phyloP scores from a whole-genome alignment of 2,329 filamentous ascomycete genomes.

The Pseudogymnoascus sp. region DNA sequence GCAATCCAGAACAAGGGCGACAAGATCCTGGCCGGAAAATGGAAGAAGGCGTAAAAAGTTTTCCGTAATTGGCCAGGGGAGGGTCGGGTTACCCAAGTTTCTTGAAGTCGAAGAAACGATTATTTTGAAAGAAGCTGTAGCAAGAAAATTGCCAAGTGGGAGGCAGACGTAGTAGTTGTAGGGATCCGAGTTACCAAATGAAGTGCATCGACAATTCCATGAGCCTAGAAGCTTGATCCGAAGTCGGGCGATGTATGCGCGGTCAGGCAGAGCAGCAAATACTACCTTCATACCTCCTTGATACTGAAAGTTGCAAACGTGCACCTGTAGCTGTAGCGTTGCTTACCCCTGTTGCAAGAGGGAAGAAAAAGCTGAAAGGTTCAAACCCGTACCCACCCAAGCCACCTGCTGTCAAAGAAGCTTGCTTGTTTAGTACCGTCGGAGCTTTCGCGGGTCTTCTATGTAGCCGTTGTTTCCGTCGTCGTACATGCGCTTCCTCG shows the following conservation, averaged over 20 bases:
- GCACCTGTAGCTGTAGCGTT: constrained; percentile 17
- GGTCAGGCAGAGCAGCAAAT: constrained; percentile 20
- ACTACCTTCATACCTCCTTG: constrained; percentile 23
- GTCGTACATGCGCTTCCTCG: constrained; percentile 57
- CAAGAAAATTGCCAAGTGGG: background rate
- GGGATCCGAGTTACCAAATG: background rate
- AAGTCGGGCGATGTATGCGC: background rate
- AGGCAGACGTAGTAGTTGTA: constrained; percentile 10
- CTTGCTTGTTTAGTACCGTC: constrained; percentile 47
- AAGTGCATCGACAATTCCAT: background rate
- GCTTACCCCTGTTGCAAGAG: constrained; percentile 32
- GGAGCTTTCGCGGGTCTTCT: constrained; percentile 64
- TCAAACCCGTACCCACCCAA: constrained; percentile 40
- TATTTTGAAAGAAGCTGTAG: background rate
- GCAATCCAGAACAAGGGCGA: background rate
- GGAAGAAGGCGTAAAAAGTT: background rate
- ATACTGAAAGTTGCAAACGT: constrained; percentile 18
- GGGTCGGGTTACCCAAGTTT: constrained; percentile 18
- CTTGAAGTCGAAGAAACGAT: background rate
- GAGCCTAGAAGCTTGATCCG: constrained; percentile 9
- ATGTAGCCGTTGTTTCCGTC: constrained; percentile 70
- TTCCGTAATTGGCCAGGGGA: constrained; percentile 2
- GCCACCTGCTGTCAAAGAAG: constrained; percentile 26
- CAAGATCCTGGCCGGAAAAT: background rate
- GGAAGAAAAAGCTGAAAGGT: constrained; percentile 30